A percentile compares a stretch with the other conserved stretches of the same genome.
phyloP scores from a whole-genome alignment of 192 early-diverging fungal species.

The Gaertneriomyces sp. region DNA sequence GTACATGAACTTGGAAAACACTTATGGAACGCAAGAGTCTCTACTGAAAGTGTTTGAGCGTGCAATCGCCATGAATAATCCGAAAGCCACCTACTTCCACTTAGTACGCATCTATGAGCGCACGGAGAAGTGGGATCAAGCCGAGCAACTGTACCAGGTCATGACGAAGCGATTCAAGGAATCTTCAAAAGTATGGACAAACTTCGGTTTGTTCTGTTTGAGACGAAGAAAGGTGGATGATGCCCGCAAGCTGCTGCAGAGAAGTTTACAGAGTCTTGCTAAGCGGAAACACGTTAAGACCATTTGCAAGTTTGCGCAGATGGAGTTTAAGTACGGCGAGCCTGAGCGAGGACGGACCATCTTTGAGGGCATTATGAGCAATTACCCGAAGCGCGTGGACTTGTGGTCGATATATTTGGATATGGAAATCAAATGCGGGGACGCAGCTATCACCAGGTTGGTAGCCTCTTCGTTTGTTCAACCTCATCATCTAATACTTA shows the following conservation, averaged over 20 bases:
- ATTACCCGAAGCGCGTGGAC: slow-evolving; percentile 90
- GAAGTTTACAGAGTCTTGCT: slow-evolving; percentile 75
- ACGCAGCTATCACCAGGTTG: slow-evolving; percentile 61
- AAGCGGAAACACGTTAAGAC: slow-evolving; percentile 96
- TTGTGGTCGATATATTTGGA: slow-evolving; percentile 97
- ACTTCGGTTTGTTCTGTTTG: slow-evolving; percentile 77
- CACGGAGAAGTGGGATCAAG: slow-evolving; percentile 66
- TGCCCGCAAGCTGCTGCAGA: slow-evolving; percentile 76
- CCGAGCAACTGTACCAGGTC: slow-evolving; percentile 66
- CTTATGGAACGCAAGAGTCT: slow-evolving; percentile 79
- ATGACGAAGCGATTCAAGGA: slow-evolving; percentile 83
- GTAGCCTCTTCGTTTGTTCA: neutral
- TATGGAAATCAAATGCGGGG: slow-evolving; percentile 84
- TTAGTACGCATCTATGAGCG: slow-evolving; percentile 88
- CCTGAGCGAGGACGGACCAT: slow-evolving; percentile 95
- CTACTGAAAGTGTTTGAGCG: slow-evolving; percentile 83
- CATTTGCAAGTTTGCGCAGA: slow-evolving; percentile 90
- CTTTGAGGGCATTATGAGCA: slow-evolving; percentile 91
- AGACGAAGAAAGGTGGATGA: slow-evolving; percentile 69
- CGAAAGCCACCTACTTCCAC: slow-evolving; percentile 84
- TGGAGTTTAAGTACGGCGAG: slow-evolving; percentile 98
- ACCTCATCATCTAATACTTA: neutral
- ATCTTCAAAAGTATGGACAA: slow-evolving; percentile 88
- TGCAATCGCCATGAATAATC: slow-evolving; percentile 79
- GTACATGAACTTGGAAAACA: slow-evolving; percentile 91